These are phyloP conservation scores for Xylaria acuta DNA, from an alignment of 495 filamentous ascomycete species.

Conservation along the genomic window DNA sequence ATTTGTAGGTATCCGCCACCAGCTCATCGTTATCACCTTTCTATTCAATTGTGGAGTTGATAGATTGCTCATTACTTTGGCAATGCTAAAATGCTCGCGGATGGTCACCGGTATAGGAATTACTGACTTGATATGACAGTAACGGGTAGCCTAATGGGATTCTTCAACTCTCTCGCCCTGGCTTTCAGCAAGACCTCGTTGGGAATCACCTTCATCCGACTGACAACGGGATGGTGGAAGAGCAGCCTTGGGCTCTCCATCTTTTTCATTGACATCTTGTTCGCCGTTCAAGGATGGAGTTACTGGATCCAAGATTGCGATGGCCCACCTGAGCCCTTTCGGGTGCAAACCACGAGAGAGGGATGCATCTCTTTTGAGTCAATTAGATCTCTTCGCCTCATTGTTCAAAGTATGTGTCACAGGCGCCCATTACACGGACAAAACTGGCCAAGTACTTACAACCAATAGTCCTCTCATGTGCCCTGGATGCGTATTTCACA, in stretches of 20 bases:
- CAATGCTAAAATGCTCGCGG: neutral
- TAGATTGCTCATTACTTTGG: neutral
- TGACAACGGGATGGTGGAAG: constrained; percentile 26
- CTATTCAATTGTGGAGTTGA: neutral
- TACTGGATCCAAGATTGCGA: constrained; percentile 29
- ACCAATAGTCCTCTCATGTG: constrained; percentile 23
- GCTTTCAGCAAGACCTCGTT: constrained; percentile 25
- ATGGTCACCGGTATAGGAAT: too few relatives aligned
- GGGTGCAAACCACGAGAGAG: neutral
- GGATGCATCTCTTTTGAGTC: constrained; percentile 23
- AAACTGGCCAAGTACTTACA: neutral
- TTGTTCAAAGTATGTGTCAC: constrained; percentile 18
- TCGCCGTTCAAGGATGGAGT: constrained; percentile 23
- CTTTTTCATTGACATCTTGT: constrained; percentile 21
- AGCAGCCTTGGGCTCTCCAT: constrained; percentile 7
- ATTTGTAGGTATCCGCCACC: constrained; percentile 10
- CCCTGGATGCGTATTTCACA: constrained; percentile 23
- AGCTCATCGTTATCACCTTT: neutral
- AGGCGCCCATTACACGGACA: neutral
- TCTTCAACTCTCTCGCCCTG: constrained; percentile 28
- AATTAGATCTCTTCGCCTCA: constrained; percentile 8
- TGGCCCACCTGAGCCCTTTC: constrained; percentile 18
- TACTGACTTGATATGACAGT: constrained; percentile 13
- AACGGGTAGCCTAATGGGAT: constrained; percentile 25
- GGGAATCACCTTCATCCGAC: constrained; percentile 21